Conservation (phyloP, 768 basidiomycete species). For the Mycena amicta region DNA sequence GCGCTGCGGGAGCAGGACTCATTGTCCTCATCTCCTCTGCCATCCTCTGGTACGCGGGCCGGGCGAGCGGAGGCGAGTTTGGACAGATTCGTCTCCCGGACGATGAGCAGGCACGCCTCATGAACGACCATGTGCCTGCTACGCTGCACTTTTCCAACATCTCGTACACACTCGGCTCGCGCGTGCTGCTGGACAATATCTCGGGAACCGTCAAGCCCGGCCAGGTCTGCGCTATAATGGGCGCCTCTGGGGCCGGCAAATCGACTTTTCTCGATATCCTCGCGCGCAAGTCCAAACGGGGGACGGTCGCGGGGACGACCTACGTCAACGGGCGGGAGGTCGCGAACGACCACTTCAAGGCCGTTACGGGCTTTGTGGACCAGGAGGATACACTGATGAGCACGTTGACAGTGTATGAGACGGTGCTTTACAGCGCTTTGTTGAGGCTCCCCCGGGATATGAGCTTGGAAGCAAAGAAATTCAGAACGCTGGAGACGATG, state of each 20-base stretch:
- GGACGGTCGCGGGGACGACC: constrained; percentile 69
- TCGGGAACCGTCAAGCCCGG: constrained; percentile 86
- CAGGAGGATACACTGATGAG: constrained; percentile 98
- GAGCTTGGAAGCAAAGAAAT: constrained; percentile 94
- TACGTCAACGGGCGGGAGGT: constrained; percentile 87
- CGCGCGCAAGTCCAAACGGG: constrained; percentile 86
- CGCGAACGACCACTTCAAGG: constrained; percentile 72
- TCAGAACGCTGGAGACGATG: constrained; percentile 92
- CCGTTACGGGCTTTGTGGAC: constrained; percentile 93
- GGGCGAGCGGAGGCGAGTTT: constrained; percentile 66
- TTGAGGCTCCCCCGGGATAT: constrained; percentile 91
- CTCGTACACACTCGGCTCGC: constrained; percentile 71
- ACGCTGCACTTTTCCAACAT: constrained; percentile 88
- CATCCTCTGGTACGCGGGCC: constrained; percentile 91
- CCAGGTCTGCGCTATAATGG: constrained; percentile 94
- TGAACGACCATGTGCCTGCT: constrained; percentile 94
- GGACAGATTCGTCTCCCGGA: constrained; percentile 79
- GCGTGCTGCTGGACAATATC: constrained; percentile 76
- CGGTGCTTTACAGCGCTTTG: constrained; percentile 90
- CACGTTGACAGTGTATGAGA: constrained; percentile 97
- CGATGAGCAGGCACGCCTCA: constrained; percentile 78
- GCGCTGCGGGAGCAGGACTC: constrained; percentile 74
- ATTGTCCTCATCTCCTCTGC: constrained; percentile 72
- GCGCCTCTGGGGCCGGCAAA: constrained; percentile 95
- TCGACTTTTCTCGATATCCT: constrained; percentile 96